These are phyloP conservation scores for Paracoccidioides brasiliensis DNA, from an alignment of 2,329 filamentous ascomycete genomes.

Conservation along the genomic window DNA sequence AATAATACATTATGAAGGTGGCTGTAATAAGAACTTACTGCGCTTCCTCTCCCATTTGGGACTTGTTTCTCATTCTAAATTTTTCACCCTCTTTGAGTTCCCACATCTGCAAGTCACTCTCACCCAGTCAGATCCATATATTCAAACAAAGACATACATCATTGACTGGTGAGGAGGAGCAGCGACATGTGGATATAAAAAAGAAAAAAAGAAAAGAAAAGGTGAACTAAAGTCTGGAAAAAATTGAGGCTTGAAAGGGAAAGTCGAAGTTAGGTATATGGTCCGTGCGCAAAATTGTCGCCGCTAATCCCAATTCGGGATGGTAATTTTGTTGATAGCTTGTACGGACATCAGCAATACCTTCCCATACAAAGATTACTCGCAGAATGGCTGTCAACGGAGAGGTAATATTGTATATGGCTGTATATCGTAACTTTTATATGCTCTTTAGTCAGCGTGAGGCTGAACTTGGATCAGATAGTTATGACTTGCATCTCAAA, in stretches of 20 bases:
- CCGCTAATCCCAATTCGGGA: neutral
- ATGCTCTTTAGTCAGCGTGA: neutral
- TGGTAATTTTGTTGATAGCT: neutral
- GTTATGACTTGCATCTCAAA: neutral
- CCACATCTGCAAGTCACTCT: neutral
- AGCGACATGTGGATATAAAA: neutral
- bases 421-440: neutral
- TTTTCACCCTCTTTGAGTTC: neutral
- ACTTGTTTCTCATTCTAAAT: neutral
- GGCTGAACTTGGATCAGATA: neutral
- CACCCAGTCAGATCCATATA: neutral
- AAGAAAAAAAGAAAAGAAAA: neutral
- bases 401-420: neutral
- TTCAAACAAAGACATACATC: constrained; percentile 1
- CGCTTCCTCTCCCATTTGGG: neutral
- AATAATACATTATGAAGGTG: neutral
- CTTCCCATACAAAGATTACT: neutral
- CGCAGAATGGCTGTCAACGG: no score
- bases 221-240: no score
- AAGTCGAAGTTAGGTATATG: constrained; percentile 1
- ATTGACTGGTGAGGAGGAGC: neutral
- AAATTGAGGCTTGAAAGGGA: neutral
- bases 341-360: neutral
- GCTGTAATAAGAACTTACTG: neutral
- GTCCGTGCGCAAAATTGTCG: neutral